phyloP scores from a whole-genome alignment of 495 filamentous ascomycete genomes.

The Penicillium verhagenii region DNA sequence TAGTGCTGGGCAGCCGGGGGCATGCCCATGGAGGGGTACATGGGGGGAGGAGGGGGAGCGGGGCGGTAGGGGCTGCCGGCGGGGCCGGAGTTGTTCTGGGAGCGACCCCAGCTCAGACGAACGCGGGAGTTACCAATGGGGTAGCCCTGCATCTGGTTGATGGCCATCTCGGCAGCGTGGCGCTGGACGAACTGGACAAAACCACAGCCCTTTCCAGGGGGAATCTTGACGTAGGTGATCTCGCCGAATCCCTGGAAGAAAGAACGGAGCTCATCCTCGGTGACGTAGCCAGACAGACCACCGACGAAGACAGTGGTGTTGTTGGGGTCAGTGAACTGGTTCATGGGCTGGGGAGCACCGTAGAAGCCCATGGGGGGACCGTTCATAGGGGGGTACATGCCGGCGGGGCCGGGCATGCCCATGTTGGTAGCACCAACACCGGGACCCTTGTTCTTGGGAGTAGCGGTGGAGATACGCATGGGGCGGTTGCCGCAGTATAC shows the following conservation, averaged over 20 bases:
- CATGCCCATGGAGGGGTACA: conserved; percentile 84
- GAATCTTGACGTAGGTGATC: conserved; percentile 99
- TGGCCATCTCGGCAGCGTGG: conserved; percentile 99
- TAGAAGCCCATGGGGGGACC: conserved; percentile 80
- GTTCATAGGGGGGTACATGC: conserved; percentile 66
- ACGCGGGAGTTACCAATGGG: conserved; percentile 99
- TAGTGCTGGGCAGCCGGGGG: conserved; percentile 68
- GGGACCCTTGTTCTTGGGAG: conserved; percentile 88
- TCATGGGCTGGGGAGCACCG: conserved; percentile 91
- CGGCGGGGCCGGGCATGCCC: conserved; percentile 50
- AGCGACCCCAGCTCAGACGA: conserved; percentile 93
- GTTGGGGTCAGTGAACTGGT: conserved; percentile 99
- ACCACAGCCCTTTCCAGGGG: conserved; percentile 96
- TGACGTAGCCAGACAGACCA: conserved; percentile 96
- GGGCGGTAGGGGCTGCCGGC: conserved; percentile 97
- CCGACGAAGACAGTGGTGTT: conserved; percentile 99
- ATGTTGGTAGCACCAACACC: conserved; percentile 54
- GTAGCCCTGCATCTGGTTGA: conserved; percentile 99
- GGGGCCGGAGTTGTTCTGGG: conserved; percentile 97
- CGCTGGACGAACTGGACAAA: conserved; percentile 99
- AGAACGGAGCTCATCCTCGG: conserved; percentile 96
- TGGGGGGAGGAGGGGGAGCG: conserved; percentile 84
- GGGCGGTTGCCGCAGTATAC: conserved; percentile 99
- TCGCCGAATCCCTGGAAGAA: conserved; percentile 99
- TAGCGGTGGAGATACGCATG: conserved; percentile 98